phyloP scores from a whole-genome alignment of 495 filamentous ascomycete genomes.

The Articulospora tetracladia region DNA sequence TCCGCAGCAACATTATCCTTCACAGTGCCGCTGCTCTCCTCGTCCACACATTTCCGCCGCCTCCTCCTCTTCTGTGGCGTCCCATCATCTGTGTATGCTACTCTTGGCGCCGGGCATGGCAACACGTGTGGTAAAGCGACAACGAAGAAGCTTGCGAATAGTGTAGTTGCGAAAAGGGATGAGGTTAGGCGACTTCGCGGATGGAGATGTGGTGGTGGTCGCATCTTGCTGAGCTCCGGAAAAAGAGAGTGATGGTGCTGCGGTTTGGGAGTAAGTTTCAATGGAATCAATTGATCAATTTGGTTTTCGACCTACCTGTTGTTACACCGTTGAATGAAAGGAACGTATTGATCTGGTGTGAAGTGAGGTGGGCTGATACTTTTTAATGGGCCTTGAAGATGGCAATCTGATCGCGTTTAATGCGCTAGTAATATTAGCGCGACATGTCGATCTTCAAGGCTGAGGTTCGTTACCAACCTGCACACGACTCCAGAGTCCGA shows the following conservation, averaged over 20 bases:
- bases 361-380: background rate
- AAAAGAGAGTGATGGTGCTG: background rate
- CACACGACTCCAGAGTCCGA: background rate
- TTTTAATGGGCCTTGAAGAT: background rate
- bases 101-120: slow-evolving; percentile 83
- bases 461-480: background rate
- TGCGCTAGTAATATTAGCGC: background rate
- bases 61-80: slow-evolving; percentile 42
- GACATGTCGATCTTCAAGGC: slow-evolving; percentile 7
- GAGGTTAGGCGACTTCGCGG: slow-evolving; percentile 87
- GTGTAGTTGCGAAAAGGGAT: slow-evolving; percentile 91
- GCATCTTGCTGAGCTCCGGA: background rate
- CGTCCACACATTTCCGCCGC: slow-evolving; percentile 29
- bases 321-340: background rate
- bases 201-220: slow-evolving; percentile 75
- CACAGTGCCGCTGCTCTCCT: slow-evolving; percentile 12
- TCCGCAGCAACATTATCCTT: slow-evolving; percentile 8
- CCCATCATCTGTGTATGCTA: slow-evolving; percentile 70
- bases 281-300: background rate
- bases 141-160: slow-evolving; percentile 84
- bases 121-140: slow-evolving; percentile 89
- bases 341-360: background rate
- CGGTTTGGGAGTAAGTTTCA: background rate
- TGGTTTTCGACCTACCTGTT: background rate
- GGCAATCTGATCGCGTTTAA: background rate